Evolutionary conservation across 768 basidiomycete genomes (phyloP), one percentile per base, ranked within the genome.

Genomic region (Tephrocybe sp.): DNA sequence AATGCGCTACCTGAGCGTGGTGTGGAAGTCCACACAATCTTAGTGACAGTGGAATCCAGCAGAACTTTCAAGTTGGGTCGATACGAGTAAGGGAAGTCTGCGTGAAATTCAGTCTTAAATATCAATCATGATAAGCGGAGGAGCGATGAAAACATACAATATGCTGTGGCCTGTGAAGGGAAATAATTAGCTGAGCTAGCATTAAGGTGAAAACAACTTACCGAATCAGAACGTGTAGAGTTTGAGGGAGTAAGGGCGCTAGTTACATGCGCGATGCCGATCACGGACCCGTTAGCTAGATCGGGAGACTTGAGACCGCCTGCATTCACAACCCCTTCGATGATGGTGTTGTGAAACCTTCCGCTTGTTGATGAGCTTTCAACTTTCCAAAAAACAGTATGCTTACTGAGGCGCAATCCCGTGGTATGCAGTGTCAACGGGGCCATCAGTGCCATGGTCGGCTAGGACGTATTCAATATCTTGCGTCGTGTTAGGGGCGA

Each of bases 241-340:
- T 48, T 48, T 9, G 34, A 20, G 16, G 45, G 45, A 34, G 35
- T 32, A 20, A 16, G n/a, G 5, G 45, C 45, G 20, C 35, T 46
- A 23, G 45, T 46, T 5, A 46, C 33, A 12, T 46, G 45, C 45
- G 45, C 16, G 7, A 46, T 46, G 11, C 45, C 45, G 13, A 34
- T 46, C 7, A 35, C 45, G 23, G 22, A 20, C 22, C 45, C 45
- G 8, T 38, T 38, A 1, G 20, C 47, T 16, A 26, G 23, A n/a
- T 48, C 47, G 9, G 22, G 5, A 12, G 47, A 48, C 30, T 39
- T 20, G 39, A 23, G 6, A 11, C 47, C 47, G 4, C 47, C 47
- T 1, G 47, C 33, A n/a, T 48, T 48, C 35, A 39, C 36, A 16
- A 48, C 47, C 7, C 41, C 41, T 42, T 42, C 20, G 23, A 42